phyloP scores from a whole-genome alignment of 2,329 filamentous ascomycete species.

The Dryadomyces quercivorus region DNA sequence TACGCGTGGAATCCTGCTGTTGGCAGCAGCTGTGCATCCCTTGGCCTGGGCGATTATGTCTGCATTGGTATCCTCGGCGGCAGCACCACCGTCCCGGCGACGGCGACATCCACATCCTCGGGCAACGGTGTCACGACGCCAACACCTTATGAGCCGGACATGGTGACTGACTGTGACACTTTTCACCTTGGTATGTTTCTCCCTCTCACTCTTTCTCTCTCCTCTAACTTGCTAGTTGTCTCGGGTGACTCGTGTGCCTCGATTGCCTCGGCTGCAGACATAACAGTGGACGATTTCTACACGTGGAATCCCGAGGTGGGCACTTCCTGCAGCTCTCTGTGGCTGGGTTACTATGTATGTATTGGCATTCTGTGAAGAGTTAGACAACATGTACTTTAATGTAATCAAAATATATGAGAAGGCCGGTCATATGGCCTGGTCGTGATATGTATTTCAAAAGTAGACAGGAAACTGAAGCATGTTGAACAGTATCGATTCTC shows the following conservation, averaged over 20 bases:
- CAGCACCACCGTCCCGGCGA: neutral
- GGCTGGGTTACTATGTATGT: neutral
- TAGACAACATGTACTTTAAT: no score
- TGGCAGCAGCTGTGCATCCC: neutral
- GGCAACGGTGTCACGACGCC: neutral
- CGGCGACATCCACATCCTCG: neutral
- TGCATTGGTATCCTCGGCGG: neutral
- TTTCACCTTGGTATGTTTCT: neutral
- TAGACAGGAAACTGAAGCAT: no score
- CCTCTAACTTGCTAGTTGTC: neutral
- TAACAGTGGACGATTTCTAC: slow-evolving; percentile 2
- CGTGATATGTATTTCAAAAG: no score
- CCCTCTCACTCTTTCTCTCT: no score
- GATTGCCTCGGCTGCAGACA: neutral
- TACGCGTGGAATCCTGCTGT: slow-evolving; percentile 6
- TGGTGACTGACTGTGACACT: neutral
- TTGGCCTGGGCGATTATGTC: neutral
- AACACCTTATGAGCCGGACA: neutral
- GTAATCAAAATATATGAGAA: no score
- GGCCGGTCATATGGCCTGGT: no score
- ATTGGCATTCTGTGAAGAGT: neutral
- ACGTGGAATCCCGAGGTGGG: slow-evolving; percentile 5
- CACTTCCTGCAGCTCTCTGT: neutral
- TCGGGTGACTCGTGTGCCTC: slow-evolving; percentile 4
- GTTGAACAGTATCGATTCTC: no score